Evolutionary conservation across 1,284 basidiomycete species (phyloP).

Genomic region (Tylopilus orsonianus): DNA sequence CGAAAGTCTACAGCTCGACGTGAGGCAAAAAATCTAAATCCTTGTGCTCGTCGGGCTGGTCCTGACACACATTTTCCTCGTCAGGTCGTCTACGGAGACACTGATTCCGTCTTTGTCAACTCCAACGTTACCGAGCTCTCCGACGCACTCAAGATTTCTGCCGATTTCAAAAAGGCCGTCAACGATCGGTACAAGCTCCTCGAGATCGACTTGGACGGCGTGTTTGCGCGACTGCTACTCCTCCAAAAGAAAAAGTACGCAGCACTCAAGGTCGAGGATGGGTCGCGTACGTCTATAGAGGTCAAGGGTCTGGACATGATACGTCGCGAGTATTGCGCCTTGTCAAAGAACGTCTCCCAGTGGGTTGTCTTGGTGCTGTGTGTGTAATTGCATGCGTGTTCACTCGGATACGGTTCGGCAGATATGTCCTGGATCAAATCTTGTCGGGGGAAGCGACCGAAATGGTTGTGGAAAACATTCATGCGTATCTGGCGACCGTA

Average conservation of each 20-base stretch:
- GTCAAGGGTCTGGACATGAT: slow-evolving; percentile 99
- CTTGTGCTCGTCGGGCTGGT: not conserved
- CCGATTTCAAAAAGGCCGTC: slow-evolving; percentile 92
- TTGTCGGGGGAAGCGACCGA: slow-evolving; percentile 92
- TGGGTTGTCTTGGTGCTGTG: slow-evolving; percentile 42
- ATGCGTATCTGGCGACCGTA: slow-evolving; percentile 83
- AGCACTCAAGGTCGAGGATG: slow-evolving; percentile 90
- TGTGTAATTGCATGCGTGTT: not conserved
- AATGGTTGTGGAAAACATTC: slow-evolving; percentile 86
- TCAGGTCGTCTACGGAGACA: slow-evolving; percentile 98
- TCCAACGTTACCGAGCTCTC: slow-evolving; percentile 88
- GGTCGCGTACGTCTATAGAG: slow-evolving; percentile 74
- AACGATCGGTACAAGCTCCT: slow-evolving; percentile 95
- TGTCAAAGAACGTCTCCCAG: slow-evolving; percentile 94
- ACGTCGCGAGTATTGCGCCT: slow-evolving; percentile 88
- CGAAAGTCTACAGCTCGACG: slow-evolving; percentile 86
- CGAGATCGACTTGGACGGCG: slow-evolving; percentile 95
- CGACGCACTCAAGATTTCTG: slow-evolving; percentile 89
- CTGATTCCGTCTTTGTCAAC: slow-evolving; percentile 98
- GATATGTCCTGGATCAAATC: slow-evolving; percentile 87
- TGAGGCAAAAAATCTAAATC: slow-evolving; percentile 42
- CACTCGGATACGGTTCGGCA: slow-evolving; percentile 32
- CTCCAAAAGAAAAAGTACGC: slow-evolving; percentile 99
- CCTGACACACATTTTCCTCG: not conserved
- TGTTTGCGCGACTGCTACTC: slow-evolving; percentile 91